Evolutionary conservation across 352 stramenopile genomes (phyloP).

Genomic region (Phytophthora melonis): DNA sequence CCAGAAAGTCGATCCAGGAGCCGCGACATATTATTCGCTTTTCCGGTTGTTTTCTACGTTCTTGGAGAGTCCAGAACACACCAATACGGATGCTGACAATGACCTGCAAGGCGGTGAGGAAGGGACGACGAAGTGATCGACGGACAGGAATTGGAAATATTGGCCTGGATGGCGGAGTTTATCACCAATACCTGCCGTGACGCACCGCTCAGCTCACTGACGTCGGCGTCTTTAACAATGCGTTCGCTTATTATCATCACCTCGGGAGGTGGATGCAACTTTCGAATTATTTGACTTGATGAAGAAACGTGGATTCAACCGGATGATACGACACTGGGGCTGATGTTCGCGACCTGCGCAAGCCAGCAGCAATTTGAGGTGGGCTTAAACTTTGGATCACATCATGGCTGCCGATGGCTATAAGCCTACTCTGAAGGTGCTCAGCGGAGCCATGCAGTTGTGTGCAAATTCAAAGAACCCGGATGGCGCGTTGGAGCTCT

Average conservation of each 20-base stretch:
- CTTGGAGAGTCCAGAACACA: too few species aligned
- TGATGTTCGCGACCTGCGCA: constrained; percentile 70
- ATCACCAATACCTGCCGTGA: constrained; percentile 61
- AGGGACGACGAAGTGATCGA: too few species aligned
- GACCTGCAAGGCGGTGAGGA: too few species aligned
- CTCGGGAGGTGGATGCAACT: constrained; percentile 42
- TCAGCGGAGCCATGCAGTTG: constrained; percentile 65
- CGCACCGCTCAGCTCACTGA: constrained; percentile 47
- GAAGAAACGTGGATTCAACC: constrained; percentile 51
- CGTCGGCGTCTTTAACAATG: constrained; percentile 68
- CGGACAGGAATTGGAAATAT: too few species aligned
- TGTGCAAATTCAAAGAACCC: too few species aligned
- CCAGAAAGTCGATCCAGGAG: constrained; percentile 37
- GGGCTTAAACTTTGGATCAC: constrained; percentile 67
- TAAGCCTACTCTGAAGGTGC: constrained; percentile 51
- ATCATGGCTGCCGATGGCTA: constrained; percentile 54
- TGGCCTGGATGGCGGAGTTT: constrained; percentile 42
- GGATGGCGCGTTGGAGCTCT: too few species aligned
- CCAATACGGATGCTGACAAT: too few species aligned
- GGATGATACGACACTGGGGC: constrained; percentile 57
- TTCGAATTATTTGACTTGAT: constrained; percentile 76
- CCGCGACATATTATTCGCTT: constrained; percentile 56
- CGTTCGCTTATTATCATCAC: constrained; percentile 73
- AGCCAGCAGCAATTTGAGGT: constrained; percentile 54
- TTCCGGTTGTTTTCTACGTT: too few species aligned